Conservation (phyloP, 2,329 filamentous ascomycete species). For the Oidium heveae region DNA sequence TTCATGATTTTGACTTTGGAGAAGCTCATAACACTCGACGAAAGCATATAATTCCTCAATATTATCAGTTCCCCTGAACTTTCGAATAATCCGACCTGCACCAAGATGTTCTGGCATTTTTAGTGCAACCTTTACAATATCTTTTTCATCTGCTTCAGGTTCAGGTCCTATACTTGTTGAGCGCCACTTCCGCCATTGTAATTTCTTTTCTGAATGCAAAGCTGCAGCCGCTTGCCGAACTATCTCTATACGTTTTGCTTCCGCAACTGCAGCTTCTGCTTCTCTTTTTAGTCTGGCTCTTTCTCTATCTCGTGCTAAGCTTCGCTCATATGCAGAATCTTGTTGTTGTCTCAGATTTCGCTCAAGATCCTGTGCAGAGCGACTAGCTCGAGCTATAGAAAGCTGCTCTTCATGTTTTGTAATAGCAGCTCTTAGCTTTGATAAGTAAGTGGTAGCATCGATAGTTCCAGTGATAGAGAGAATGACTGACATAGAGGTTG, state of each 20-base stretch:
- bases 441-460: constrained; percentile 42
- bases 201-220: constrained; percentile 22
- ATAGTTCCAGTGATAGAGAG: constrained; percentile 53
- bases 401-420: constrained; percentile 54
- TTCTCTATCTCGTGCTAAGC: constrained; percentile 67
- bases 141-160: constrained; percentile 35
- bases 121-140: constrained; percentile 44
- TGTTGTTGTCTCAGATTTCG: constrained; percentile 66
- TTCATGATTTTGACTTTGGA: constrained; percentile 17
- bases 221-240: constrained; percentile 32
- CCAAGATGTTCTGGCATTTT: constrained; percentile 34
- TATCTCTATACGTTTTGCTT: constrained; percentile 36
- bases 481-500: constrained; percentile 75
- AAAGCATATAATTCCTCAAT: constrained; percentile 89
- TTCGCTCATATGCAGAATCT: constrained; percentile 81
- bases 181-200: constrained; percentile 64
- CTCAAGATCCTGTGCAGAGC: constrained; percentile 58
- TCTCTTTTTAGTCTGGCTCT: constrained; percentile 53
- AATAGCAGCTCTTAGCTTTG: constrained; percentile 49
- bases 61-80: constrained; percentile 40
- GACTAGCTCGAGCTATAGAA: constrained; percentile 45
- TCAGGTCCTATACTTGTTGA: constrained; percentile 40
- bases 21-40: constrained; percentile 63
- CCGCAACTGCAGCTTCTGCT: constrained; percentile 44
- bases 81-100: constrained; percentile 45